A percentile compares a stretch with the other conserved stretches of the same genome.
Conservation (phyloP, 1,139 yeast species). For the Blastobotrys serpentis region DNA sequence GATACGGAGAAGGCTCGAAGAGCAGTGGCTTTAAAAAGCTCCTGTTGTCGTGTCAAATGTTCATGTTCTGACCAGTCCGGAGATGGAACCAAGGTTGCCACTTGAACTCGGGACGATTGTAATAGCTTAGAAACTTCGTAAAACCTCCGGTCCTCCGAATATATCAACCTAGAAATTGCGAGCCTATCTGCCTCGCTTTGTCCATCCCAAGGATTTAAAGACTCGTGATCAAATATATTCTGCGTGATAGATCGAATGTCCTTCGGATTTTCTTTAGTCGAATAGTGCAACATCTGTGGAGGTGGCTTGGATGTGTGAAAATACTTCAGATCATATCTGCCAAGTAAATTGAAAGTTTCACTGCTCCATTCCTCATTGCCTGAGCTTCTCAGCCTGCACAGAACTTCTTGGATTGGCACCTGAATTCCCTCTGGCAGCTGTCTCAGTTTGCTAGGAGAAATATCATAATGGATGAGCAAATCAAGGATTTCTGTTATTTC, state of each 20-base stretch:
- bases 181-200: constrained; percentile 66
- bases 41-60: constrained; percentile 56
- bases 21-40: constrained; percentile 62
- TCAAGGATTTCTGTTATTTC: not conserved
- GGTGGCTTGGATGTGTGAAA: not conserved
- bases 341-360: constrained; percentile 57
- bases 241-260: constrained; percentile 53
- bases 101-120: constrained; percentile 67
- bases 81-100: constrained; percentile 41
- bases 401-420: constrained; percentile 54
- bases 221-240: constrained; percentile 50
- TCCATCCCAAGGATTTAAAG: constrained; percentile 61
- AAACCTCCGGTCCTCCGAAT: constrained; percentile 75
- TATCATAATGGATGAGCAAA: not conserved
- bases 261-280: constrained; percentile 31
- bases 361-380: constrained; percentile 29
- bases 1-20: constrained; percentile 74
- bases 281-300: constrained; percentile 9
- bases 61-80: constrained; percentile 55
- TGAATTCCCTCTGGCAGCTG: constrained; percentile 72
- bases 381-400: constrained; percentile 33
- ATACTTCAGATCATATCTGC: constrained; percentile 57
- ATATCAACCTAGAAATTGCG: constrained; percentile 66
- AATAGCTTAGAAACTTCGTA: constrained; percentile 70
- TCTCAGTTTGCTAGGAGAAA: constrained; percentile 36